Conservation (phyloP, 1,139 yeast genomes). For the Suhomyces choctaworum region DNA sequence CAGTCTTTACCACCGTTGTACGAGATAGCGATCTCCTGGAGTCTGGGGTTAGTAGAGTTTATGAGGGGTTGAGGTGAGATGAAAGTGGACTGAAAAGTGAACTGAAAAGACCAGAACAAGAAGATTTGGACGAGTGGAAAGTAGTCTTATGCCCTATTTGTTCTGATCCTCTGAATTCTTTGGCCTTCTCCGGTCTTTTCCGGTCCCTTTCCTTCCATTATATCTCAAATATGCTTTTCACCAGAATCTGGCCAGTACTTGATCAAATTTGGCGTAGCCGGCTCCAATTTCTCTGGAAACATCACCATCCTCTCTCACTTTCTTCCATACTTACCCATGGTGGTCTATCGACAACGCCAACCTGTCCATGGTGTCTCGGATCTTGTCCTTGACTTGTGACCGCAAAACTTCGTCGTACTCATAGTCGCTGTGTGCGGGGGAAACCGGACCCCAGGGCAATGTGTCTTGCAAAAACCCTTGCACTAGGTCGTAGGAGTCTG, state of each 20-base stretch:
- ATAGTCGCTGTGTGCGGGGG: slow-evolving; percentile 23
- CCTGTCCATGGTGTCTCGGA: slow-evolving; percentile 31
- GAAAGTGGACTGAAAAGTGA: too few species aligned
- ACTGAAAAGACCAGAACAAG: too few species aligned
- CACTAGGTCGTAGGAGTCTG: slow-evolving; percentile 36
- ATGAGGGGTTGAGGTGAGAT: too few species aligned
- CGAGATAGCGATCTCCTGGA: slow-evolving; percentile 66
- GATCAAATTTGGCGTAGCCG: too few species aligned
- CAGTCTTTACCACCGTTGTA: slow-evolving; percentile 94
- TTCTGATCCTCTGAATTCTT: too few species aligned
- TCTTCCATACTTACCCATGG: slow-evolving; percentile 32
- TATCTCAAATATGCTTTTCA: too few species aligned
- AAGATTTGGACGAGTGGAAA: too few species aligned
- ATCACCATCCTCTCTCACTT: background rate
- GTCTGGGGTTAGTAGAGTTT: slow-evolving; percentile 31
- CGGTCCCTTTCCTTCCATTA: too few species aligned
- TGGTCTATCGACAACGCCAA: slow-evolving; percentile 33
- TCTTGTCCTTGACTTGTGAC: slow-evolving; percentile 31
- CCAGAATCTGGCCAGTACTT: too few species aligned
- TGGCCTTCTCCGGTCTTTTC: too few species aligned
- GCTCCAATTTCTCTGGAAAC: too few species aligned
- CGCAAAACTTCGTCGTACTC: slow-evolving; percentile 26
- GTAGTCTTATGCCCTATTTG: too few species aligned
- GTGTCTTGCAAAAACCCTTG: slow-evolving; percentile 33
- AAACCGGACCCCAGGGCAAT: slow-evolving; percentile 30